phyloP scores from a whole-genome alignment of 1,139 yeast genomes.

The Saccharomyces hybrid region DNA sequence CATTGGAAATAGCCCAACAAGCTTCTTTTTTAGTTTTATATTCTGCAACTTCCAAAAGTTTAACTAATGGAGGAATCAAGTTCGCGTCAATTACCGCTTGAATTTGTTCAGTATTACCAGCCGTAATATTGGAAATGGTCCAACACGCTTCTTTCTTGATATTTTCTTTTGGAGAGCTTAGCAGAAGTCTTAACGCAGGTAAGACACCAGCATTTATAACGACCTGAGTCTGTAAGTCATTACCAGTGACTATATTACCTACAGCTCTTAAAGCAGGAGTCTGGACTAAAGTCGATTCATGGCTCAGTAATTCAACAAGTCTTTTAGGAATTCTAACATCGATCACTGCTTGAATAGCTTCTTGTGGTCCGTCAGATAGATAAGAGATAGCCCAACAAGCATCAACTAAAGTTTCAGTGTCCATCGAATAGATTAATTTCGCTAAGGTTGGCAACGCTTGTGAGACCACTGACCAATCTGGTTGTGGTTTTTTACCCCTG shows the following conservation, averaged over 20 bases:
- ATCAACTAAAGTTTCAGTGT: conserved; percentile 88
- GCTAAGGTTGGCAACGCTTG: conserved; percentile 89
- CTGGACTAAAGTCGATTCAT: conserved; percentile 80
- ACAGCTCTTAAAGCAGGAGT: conserved; percentile 97
- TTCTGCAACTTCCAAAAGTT: conserved; percentile 73
- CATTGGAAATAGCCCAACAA: conserved; percentile 98
- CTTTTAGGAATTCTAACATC: conserved; percentile 95
- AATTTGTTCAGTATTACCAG: conserved; percentile 91
- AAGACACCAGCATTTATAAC: conserved; percentile 91
- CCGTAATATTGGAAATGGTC: conserved; percentile 96
- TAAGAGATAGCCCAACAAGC: conserved; percentile 99
- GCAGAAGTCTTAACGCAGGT: conserved; percentile 72
- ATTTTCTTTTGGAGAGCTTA: conserved; percentile 81
- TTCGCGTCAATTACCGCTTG: conserved; percentile 95
- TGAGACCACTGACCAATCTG: conserved; percentile 84
- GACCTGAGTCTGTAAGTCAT: conserved; percentile 89
- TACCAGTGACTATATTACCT: conserved; percentile 97
- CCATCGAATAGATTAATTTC: conserved; percentile 81
- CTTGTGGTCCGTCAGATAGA: conserved; percentile 84
- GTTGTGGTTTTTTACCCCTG: conserved; percentile 94
- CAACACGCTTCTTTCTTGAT: conserved; percentile 97
- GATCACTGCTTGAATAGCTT: conserved; percentile 92
- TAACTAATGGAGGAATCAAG: conserved; percentile 85
- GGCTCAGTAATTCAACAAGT: conserved; percentile 80
- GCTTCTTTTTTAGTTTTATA: conserved; percentile 97